Evolutionary conservation across 2,329 filamentous ascomycete genomes (phyloP).

Genomic region (Aspergillus sp.): DNA sequence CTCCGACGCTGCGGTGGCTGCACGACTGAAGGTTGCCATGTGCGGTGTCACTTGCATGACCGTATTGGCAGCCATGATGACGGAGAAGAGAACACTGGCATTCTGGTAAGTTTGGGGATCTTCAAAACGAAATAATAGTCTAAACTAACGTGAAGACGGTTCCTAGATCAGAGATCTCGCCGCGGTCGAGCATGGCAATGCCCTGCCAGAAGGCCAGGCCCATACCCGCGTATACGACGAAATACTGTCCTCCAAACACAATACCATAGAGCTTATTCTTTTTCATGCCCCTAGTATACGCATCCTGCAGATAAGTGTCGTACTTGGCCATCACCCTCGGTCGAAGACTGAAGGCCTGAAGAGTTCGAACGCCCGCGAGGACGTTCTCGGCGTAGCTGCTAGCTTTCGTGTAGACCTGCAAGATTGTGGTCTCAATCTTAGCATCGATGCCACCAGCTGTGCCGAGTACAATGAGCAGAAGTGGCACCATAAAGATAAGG

Average conservation of each 20-base stretch:
- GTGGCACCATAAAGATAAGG: too few relatives aligned
- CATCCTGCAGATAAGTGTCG: constrained; percentile 17
- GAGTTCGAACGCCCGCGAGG: constrained; percentile 10
- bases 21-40: constrained; percentile 39
- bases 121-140: too few relatives aligned
- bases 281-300: constrained; percentile 14
- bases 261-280: constrained; percentile 19
- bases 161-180: constrained; percentile 27
- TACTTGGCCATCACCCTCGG: constrained; percentile 17
- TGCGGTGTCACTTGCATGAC: constrained; percentile 37
- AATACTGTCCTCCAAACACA: constrained; percentile 18
- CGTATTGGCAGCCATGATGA: constrained; percentile 35
- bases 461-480: too few relatives aligned
- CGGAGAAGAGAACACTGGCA: constrained; percentile 26
- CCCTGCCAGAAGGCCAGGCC: constrained; percentile 54
- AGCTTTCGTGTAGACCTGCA: background rate
- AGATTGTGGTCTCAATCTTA: too few relatives aligned
- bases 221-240: constrained; percentile 16
- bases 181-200: constrained; percentile 27
- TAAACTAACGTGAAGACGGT: constrained; percentile 25
- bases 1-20: constrained; percentile 42
- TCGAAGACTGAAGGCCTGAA: constrained; percentile 24
- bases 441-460: too few relatives aligned
- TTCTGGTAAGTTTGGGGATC: too few relatives aligned
- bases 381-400: background rate